Conservation (phyloP, 805 yeast genomes). For the Ogataea naganishii region DNA sequence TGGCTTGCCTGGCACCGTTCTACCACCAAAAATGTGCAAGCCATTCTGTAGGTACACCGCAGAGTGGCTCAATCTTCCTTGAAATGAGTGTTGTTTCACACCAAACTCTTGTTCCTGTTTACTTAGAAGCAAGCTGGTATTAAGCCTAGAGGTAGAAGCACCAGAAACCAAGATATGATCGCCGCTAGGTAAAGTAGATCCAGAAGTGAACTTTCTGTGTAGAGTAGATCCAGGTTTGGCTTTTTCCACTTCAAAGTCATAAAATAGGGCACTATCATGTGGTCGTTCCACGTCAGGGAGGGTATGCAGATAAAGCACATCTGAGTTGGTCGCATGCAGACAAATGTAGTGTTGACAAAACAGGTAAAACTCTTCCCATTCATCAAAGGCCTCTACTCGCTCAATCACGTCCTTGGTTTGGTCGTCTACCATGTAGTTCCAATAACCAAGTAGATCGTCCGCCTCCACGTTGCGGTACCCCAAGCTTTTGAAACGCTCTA, state of each 20-base stretch:
- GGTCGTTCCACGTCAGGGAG: background rate
- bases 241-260: slow-evolving; percentile 2
- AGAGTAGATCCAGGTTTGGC: slow-evolving; percentile 4
- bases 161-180: slow-evolving; percentile 28
- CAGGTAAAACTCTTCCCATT: slow-evolving; percentile 71
- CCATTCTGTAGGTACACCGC: slow-evolving; percentile 25
- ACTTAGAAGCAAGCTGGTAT: slow-evolving; percentile 7
- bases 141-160: slow-evolving; percentile 27
- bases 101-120: slow-evolving; percentile 5
- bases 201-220: slow-evolving; percentile 33
- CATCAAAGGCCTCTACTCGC: slow-evolving; percentile 64
- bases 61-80: slow-evolving; percentile 53
- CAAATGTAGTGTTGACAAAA: slow-evolving; percentile 71
- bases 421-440: slow-evolving; percentile 38
- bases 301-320: no score
- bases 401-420: slow-evolving; percentile 33
- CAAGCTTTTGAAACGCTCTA: slow-evolving; percentile 32
- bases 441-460: slow-evolving; percentile 46
- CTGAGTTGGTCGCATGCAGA: slow-evolving; percentile 49
- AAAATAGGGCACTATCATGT: background rate
- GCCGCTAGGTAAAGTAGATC: slow-evolving; percentile 4
- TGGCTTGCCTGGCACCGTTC: slow-evolving; percentile 47
- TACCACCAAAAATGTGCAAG: slow-evolving; percentile 53
- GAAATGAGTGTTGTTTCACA: slow-evolving; percentile 8
- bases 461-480: slow-evolving; percentile 45